Evolutionary conservation across 805 yeast species (phyloP), one percentile per base, ranked within the genome.

Genomic region (Brettanomyces sp.): DNA sequence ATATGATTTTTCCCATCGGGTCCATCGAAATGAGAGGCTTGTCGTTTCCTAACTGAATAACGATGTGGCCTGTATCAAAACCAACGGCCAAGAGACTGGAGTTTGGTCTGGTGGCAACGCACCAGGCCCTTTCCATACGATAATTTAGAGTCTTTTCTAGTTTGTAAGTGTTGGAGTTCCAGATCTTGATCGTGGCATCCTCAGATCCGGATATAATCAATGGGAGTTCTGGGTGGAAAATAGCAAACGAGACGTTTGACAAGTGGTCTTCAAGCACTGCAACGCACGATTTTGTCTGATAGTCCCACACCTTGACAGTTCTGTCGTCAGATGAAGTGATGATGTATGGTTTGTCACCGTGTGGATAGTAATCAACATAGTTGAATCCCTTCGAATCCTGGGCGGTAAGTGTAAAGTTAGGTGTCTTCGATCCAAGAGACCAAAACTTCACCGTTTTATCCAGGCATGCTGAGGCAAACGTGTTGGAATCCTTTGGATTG

Each of bases 191-290:
- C 8, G 96, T 83, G 45, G 95, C 88, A 68, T 93, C 99, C 68
- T 93, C 99, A 44, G 96, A 84, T 53, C 99, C 99, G 3, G 97
- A 88, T 42, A 93, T 76, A 52, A 93, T 90, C 53, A 91, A 70
- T 22, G 99, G 99, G 59, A 93, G 74, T 59, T 91, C 95, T n/a
- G 96, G 96, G 65, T 93, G 99, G 82, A 90, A 93, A 34, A 90
- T 79, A 6, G 99, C 99, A 70, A 89, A 93, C 25, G 96, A 88
- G 39, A 93, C 99, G 63, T 93, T 93, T 40, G 95, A 78, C 54
- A 88, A 72, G 62, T 93, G 99, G 34, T 97, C 99, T 61, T 85
- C 95, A 56, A 93, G 73, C 25, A 95, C 84, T 9, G 98, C 96
- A 42, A 93, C 95, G 62, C 93, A 83, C 5, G 95, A 80, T 70